These are phyloP conservation scores for Taxillus chinensis DNA, from an alignment of 164 flowering plant species.

Conservation along the genomic window DNA sequence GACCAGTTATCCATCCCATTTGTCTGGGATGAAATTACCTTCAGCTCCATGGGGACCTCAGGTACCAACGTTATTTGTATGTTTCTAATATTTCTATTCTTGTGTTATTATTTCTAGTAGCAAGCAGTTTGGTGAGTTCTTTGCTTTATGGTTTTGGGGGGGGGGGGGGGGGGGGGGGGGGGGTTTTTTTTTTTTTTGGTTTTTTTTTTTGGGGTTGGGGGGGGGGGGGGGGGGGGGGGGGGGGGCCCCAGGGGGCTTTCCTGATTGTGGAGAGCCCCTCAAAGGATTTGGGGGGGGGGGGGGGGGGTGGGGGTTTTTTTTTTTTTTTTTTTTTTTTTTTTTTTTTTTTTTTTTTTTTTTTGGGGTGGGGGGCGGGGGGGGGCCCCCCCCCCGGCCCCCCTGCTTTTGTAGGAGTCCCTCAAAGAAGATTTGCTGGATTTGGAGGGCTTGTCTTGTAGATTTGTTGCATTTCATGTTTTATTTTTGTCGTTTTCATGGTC, in stretches of 20 bases:
- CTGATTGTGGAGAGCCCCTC: no score
- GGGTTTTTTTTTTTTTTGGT: no score
- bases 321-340: no score
- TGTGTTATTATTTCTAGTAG: neutral
- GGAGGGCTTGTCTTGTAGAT: conserved; percentile 44
- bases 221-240: no score
- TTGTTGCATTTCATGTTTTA: neutral
- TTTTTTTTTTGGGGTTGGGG: no score
- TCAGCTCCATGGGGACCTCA: conserved; percentile 62
- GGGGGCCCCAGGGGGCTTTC: no score
- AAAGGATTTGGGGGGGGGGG: no score
- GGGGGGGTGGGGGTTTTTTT: no score
- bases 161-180: no score
- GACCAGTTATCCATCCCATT: conserved; percentile 52
- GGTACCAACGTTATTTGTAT: conserved; percentile 27
- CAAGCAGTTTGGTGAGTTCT: neutral
- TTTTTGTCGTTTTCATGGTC: conserved; percentile 1
- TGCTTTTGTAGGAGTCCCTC: conserved; percentile 57
- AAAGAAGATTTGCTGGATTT: conserved; percentile 50
- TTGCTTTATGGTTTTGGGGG: neutral
- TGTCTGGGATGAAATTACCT: conserved; percentile 49
- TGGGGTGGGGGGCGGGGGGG: no score
- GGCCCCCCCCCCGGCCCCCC: conserved; percentile 55
- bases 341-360: no score
- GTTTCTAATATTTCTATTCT: neutral